Conservation (phyloP, 768 basidiomycete species). For the Leccinum boreale region DNA sequence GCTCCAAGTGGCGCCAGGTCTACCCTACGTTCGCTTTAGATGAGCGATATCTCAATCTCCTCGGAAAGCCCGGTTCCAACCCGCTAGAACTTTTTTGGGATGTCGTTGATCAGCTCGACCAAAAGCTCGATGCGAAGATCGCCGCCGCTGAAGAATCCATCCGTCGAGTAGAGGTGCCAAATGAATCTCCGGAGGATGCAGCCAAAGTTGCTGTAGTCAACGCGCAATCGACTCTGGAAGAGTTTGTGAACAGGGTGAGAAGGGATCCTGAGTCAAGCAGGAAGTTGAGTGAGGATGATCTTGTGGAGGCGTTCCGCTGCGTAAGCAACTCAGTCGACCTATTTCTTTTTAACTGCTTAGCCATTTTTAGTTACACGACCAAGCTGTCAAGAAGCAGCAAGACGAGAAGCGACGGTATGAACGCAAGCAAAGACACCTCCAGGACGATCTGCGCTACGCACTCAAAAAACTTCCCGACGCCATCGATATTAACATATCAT, state of each 20-base stretch:
- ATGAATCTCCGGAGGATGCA: conserved; percentile 30
- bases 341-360: conserved; percentile 6
- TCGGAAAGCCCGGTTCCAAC: conserved; percentile 92
- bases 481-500: conserved; percentile 69
- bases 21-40: conserved; percentile 77
- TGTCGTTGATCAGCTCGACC: conserved; percentile 80
- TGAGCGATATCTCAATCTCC: conserved; percentile 78
- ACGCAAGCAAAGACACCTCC: conserved; percentile 78
- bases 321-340: conserved; percentile 39
- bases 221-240: conserved; percentile 63
- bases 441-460: conserved; percentile 95
- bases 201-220: conserved; percentile 36
- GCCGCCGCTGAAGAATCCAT: conserved; percentile 62
- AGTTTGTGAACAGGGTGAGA: conserved; percentile 57
- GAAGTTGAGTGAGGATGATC: conserved; percentile 48
- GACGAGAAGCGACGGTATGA: conserved; percentile 88
- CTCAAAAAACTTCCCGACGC: conserved; percentile 85
- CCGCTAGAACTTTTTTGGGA: conserved; percentile 98
- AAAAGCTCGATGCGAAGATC: conserved; percentile 78
- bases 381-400: conserved; percentile 69
- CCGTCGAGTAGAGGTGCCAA: conserved; percentile 37
- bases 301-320: conserved; percentile 56
- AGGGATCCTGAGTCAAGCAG: conserved; percentile 51
- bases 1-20: conserved; percentile 89
- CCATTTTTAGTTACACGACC: conserved; percentile 59